Evolutionary conservation across 352 stramenopile genomes (phyloP).

Genomic region (Achlya hypogyna): DNA sequence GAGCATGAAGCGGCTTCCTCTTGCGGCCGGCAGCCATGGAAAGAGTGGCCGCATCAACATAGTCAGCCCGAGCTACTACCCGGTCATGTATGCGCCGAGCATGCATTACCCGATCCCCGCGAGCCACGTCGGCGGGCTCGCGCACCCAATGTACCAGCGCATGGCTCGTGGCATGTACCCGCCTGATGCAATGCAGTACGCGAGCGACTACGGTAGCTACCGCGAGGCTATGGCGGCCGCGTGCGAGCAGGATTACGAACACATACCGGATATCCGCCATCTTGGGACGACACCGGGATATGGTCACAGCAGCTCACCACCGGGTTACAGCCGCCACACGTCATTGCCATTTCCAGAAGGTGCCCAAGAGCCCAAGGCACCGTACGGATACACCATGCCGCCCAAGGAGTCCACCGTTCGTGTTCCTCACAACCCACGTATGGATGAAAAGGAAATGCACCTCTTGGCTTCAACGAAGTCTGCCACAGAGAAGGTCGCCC

Average conservation of each 20-base stretch:
- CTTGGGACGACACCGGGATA: neutral
- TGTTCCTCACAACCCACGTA: too few relatives aligned
- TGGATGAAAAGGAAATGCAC: too few relatives aligned
- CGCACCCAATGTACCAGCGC: neutral
- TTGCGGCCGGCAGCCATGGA: neutral
- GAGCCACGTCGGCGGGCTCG: neutral
- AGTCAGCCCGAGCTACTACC: neutral
- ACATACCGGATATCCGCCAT: neutral
- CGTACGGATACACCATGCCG: constrained; percentile 24
- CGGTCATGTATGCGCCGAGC: neutral
- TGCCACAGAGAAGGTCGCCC: constrained; percentile 25
- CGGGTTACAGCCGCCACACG: neutral
- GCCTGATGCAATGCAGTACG: neutral
- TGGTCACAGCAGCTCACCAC: neutral
- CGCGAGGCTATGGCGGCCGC: neutral
- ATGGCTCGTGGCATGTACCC: neutral
- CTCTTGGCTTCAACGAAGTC: constrained; percentile 23
- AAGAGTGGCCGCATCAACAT: neutral
- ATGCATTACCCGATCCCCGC: neutral
- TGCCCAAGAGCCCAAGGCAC: constrained; percentile 19
- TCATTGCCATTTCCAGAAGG: constrained; percentile 12
- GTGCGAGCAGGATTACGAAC: neutral
- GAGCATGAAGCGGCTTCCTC: constrained; percentile 1
- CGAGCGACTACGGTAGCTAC: neutral
- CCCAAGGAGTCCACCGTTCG: too few relatives aligned